Base-by-base conservation (phyloP, 2,329 filamentous ascomycete species). In the Cladosporium sp. region DNA sequence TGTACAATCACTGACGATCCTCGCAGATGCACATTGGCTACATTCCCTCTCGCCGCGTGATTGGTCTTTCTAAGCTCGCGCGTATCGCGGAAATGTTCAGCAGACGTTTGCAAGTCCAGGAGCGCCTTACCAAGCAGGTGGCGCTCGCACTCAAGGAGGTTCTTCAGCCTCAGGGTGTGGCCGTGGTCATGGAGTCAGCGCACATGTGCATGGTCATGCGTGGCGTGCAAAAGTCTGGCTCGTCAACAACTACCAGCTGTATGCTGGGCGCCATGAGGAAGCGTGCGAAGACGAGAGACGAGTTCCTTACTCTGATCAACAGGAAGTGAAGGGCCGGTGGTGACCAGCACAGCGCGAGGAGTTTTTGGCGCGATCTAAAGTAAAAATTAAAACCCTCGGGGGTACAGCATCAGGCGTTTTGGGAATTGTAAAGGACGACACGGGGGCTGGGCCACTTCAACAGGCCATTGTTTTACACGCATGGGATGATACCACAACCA, bases 21-120 rank as follows among this genome's bases (percentile, higher is more conserved):
- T n/a, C n/a, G n/a, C n/a, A n/a, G 92, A 98, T 99, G 92, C 95
- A 99, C 80, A 98, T 99, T 72, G 95, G 93, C 66, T 99, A 99
- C 80, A 98, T 99, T 69, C 95, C 95, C 33, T 88, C 89, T 74
- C 88, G 93, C 76, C 89, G 93, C 66, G 93, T 99, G 62, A 92
- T 99, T 68, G 95, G 95, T 59, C 89, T 99, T 62, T 97, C 93
- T 35, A 99, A 99, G 78, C 86, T 99, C 59, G 94, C 94, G 29
- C 90, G 95, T 68, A 94, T 99, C 70, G 95, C 94, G 64, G 93
- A 99, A 76, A 96, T 99, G 92, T 99, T 97, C 80, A 90, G 91
- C 57, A 90, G 95, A 62, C 86, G 95, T 65, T 85, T 99, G 5
- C 95, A 99, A 79, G 94, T 99, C 60, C 95, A 99, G 81, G 95